Evolutionary conservation across 148 eudicot genomes (phyloP).

Genomic region (Dysphania ambrosioides): DNA sequence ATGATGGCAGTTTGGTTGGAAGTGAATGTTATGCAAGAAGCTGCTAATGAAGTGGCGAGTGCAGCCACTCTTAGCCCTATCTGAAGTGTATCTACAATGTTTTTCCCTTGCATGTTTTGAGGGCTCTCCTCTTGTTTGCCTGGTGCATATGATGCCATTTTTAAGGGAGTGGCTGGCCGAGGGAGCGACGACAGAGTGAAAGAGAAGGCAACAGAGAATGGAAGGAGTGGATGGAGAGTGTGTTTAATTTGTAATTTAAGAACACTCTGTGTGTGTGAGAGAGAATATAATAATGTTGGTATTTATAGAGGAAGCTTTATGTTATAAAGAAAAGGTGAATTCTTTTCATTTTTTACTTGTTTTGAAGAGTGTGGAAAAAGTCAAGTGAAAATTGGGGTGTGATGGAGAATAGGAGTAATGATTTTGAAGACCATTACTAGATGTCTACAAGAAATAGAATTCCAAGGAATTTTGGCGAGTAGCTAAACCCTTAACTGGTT

Average conservation of each 20-base stretch:
- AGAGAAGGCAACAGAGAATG: neutral
- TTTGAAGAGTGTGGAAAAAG: neutral
- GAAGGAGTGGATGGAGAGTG: neutral
- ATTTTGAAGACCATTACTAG: neutral
- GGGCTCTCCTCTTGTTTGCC: slow-evolving; percentile 19
- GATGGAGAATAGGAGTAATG: neutral
- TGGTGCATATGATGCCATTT: slow-evolving; percentile 22
- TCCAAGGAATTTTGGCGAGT: neutral
- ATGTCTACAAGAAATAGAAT: slow-evolving; percentile 2
- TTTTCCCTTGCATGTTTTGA: neutral
- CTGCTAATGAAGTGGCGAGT: slow-evolving; percentile 38
- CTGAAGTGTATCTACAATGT: neutral
- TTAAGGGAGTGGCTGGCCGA: neutral
- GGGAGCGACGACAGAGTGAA: neutral
- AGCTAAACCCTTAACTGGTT: neutral
- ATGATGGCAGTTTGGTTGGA: slow-evolving; percentile 36
- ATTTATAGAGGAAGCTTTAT: neutral
- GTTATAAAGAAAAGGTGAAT: neutral
- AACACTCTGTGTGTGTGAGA: neutral
- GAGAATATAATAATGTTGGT: neutral
- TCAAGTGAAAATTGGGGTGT: neutral
- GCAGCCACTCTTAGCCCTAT: slow-evolving; percentile 41
- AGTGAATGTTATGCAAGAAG: slow-evolving; percentile 46
- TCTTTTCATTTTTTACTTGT: too few relatives aligned
- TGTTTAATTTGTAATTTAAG: too few relatives aligned